phyloP scores from a whole-genome alignment of 768 basidiomycete species.

The Mycena vulgaris region DNA sequence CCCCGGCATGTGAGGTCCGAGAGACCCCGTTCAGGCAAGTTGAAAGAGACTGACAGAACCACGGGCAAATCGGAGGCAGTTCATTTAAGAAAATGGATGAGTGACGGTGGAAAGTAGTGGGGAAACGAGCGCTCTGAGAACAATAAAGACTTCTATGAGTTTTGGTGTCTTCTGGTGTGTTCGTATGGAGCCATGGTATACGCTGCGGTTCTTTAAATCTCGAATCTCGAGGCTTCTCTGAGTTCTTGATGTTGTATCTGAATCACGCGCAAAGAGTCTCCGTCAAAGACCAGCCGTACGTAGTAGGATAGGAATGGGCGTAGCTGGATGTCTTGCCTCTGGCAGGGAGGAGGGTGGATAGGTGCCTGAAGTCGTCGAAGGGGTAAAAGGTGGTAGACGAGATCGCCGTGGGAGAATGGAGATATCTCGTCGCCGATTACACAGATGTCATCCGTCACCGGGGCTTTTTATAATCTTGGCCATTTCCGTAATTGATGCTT shows the following conservation, averaged over 20 bases:
- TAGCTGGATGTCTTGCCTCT: too few relatives aligned
- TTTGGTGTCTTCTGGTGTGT: constrained; percentile 15
- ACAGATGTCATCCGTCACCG: neutral
- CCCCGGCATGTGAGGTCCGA: neutral
- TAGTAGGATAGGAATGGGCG: neutral
- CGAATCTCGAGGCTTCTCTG: constrained; percentile 1
- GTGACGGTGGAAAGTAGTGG: neutral
- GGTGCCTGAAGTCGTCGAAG: too few relatives aligned
- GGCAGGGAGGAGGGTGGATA: too few relatives aligned
- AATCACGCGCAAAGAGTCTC: too few relatives aligned
- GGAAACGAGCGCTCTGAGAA: constrained; percentile 1
- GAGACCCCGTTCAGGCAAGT: constrained; percentile 18
- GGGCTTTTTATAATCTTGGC: neutral
- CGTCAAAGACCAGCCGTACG: too few relatives aligned
- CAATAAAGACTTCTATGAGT: constrained; percentile 20
- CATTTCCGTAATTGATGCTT: neutral
- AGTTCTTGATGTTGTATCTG: neutral
- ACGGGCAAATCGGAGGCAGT: constrained; percentile 25
- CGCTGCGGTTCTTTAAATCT: constrained; percentile 11
- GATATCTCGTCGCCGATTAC: neutral
- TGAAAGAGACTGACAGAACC: constrained; percentile 29
- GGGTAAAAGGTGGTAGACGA: neutral
- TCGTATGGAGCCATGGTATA: constrained; percentile 11
- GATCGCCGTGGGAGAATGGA: constrained; percentile 10
- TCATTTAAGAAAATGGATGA: constrained; percentile 15